Base-by-base conservation (phyloP, 345 rosid species). In the Moringa oleifera region DNA sequence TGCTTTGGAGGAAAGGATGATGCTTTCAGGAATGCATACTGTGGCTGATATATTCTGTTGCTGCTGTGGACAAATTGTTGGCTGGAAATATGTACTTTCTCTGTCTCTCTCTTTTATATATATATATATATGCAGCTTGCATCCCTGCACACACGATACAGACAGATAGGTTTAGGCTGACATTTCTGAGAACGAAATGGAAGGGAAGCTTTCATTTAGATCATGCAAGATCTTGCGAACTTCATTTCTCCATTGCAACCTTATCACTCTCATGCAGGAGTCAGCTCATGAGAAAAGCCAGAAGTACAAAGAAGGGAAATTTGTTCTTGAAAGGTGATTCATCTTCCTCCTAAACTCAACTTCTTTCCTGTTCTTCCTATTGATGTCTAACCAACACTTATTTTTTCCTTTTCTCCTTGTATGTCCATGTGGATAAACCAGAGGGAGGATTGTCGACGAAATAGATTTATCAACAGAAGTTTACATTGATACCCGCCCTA, bases 31-130 rank as follows among this genome's bases (percentile, higher is more conserved):
- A 56, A 54, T 85, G 82, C 95, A 91, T 41, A 89, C 92, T 1
- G 96, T 89, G 23, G 86, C 87, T 16, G 98, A 91, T 71, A 74
- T 83, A 47, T 91, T 78, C 80, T 91, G 98, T 71, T 91, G 98
- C 75, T 82, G 83, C 33, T 91, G 98, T 31, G 95, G 96, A 67
- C 95, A 85, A 64, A 83, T 79, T 55, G 83, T 89, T 66, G 98
- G 98, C 73, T 89, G 98, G 98, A 91, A 91, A 91, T 91, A 89
- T 46, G 98, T 89, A 85, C 58, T 21, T 49, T 15, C 54, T 56
- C 20, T 25, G 16, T 41, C 13, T 41, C 9, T 41, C 9, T 41
- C 6, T 41, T 15, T 41, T 15, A 1, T 41, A 8, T 28, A 28
- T 8, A 28, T 28, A 28, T 3, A 8, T 8, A 8, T 28, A 8